Evolutionary conservation across 75 land plant species (phyloP).

Genomic region (Selaginella tamariscina): DNA sequence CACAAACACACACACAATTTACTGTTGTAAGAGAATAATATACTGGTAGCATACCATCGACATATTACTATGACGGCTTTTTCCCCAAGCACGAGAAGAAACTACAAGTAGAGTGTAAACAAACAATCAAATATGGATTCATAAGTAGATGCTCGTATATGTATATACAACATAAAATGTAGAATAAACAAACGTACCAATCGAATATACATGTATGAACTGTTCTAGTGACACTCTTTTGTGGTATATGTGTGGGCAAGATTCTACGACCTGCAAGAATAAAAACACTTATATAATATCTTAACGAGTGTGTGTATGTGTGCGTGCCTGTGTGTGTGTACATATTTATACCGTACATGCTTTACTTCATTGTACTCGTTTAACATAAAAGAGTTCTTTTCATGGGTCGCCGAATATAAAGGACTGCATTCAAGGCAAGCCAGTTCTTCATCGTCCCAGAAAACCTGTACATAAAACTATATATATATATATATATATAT

Average conservation of each 20-base stretch:
- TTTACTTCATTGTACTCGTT: background rate
- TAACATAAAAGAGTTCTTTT: background rate
- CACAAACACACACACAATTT: no score
- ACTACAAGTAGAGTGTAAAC: no score
- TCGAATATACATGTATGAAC: background rate
- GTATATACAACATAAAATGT: no score
- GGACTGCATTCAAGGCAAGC: conserved; percentile 1
- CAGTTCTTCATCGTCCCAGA: background rate
- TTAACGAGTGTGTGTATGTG: no score
- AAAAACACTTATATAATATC: background rate
- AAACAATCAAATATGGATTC: background rate
- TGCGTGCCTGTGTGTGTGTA: no score
- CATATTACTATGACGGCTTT: background rate
- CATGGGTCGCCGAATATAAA: background rate
- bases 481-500: no score
- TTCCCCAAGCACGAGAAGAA: background rate
- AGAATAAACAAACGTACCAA: no score
- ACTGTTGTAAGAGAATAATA: background rate
- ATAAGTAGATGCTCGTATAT: background rate
- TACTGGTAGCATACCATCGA: background rate
- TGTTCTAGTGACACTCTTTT: background rate
- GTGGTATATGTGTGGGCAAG: background rate
- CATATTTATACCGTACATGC: background rate
- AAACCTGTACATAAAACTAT: background rate
- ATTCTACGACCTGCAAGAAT: background rate